Base-by-base conservation (phyloP, 495 filamentous ascomycete species). In the Penicillium canescens region DNA sequence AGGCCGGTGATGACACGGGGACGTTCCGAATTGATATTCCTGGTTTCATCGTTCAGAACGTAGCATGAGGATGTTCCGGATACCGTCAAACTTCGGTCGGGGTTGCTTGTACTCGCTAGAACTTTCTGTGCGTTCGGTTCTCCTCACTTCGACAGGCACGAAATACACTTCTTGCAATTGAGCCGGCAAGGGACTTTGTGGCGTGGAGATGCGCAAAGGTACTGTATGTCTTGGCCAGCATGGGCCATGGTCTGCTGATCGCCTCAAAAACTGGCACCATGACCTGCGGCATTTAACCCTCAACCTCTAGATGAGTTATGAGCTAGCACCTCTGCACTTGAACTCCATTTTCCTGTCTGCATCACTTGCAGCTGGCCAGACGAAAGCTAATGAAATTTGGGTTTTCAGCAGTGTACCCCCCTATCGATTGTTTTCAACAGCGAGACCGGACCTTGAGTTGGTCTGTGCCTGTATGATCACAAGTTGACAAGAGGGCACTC, bases 301-400 rank as follows among this genome's bases (percentile, higher is more conserved):
- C 21, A 75, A 76, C 54, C 52, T 78, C 12, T 31, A 7, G 76
- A 78, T 46, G 75, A 78, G 61, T 52, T 76, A 78, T 46, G 48
- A 45, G 13, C 51, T 54, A 21, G 71, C 76, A 7, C 76, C 68
- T 13, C 28, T 75, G 10, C 72, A 76, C 40, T 70, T 65, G 0
- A 66, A 66, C 42, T 52, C 48, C 14, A 58, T 70, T 12, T 26
- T 78, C 7, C 58, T 78, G 20, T 74, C 72, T 14, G 66, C 76
- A n/a, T 61, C 77, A 4, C 59, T 77, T 31, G 72, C 73, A 8
- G 66, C 66, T n/a, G 62, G 64, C 7, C 58, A 69, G 16, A 42
- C 54, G 12, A 47, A 63, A 8, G 38, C 47, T 31, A 31, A 8
- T 31, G 2, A 31, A 31, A 7, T 4, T 31, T 31, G 28, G 9